These are phyloP conservation scores for Dendryphion nanum DNA, from an alignment of 2,329 filamentous ascomycete genomes.

Conservation along the genomic window DNA sequence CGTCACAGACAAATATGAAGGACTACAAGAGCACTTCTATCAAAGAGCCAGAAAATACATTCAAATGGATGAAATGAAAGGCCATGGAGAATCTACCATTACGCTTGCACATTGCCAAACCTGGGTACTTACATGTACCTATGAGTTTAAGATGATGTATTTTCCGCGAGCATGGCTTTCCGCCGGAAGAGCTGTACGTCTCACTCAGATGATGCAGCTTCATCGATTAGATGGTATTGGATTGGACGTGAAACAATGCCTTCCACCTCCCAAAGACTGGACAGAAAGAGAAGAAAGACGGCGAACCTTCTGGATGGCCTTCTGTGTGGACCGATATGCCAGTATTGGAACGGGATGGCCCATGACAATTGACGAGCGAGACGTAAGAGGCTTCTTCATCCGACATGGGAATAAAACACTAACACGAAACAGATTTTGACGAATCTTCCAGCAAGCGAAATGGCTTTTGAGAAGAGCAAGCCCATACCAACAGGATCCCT, in stretches of 20 bases:
- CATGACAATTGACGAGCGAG: conserved; percentile 87
- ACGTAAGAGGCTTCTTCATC: conserved; percentile 53
- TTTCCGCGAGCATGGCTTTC: conserved; percentile 96
- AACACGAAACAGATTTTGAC: conserved; percentile 63
- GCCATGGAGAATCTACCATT: conserved; percentile 85
- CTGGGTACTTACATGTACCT: conserved; percentile 74
- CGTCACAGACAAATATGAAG: conserved; percentile 75
- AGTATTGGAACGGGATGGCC: conserved; percentile 98
- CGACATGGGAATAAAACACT: conserved; percentile 2
- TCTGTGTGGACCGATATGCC: conserved; percentile 85
- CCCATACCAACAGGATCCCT: conserved; percentile 71
- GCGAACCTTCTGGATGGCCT: conserved; percentile 93
- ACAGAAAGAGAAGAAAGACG: conserved; percentile 89
- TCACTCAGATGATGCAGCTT: conserved; percentile 89
- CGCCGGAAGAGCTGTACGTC: conserved; percentile 74
- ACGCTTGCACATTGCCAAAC: conserved; percentile 83
- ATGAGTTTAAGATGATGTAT: conserved; percentile 98
- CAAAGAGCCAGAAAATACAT: conserved; percentile 84
- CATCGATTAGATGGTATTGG: conserved; percentile 81
- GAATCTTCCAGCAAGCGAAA: conserved; percentile 78
- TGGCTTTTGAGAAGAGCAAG: conserved; percentile 78
- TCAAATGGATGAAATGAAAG: conserved; percentile 85
- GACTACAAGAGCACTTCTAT: conserved; percentile 86
- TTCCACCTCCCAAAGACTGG: conserved; percentile 86
- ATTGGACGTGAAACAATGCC: conserved; percentile 87